Base-by-base conservation (phyloP, 176 grass and related monocot species). In the Oropetium thomaeum region DNA sequence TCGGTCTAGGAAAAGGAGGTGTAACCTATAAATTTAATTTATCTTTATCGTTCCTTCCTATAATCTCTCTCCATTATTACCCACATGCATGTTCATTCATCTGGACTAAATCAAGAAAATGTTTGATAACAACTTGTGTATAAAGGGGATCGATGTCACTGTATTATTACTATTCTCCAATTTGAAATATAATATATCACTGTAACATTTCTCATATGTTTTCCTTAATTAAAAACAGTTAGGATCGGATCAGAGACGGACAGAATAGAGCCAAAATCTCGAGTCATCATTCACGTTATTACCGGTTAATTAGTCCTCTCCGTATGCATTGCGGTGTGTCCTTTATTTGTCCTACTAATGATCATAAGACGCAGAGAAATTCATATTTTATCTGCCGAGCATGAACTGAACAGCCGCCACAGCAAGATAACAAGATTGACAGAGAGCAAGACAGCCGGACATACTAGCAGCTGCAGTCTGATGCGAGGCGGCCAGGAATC, bases 401-500 rank as follows among this genome's bases (percentile, higher is more conserved):
- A 73, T 53, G 40, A 37, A n/a, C n/a, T 37, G 35, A 42, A 42
- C 67, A 74, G 30, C 54, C 79, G 3, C 74, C 49, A 30, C 70
- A 71, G 53, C 48, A 77, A 79, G 81, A 69, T 70, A 88, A 78
- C 52, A 77, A 89, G 67, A 73, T 83, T 55, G 78, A 82, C 81
- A 89, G 80, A 84, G 80, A 89, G 32, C 59, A 85, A 84, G 69
- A 87, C 81, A 84, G 80, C 78, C 68, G 45, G 63, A 82, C 84
- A 83, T 77, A 10, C 86, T 78, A 48, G 22, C 65, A 44, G n/a
- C 7, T 7, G 35, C 42, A 37, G 81, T 44, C 79, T 81, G 63
- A 79, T 69, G n/a, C n/a, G 81, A 74, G 6, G 45, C 17, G 77
- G 59, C 57, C 81, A 71, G 75, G 86, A 88, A 88, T 88, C 70